These are phyloP conservation scores for Euphorbia pulcherrima DNA, from an alignment of 345 rosid genomes.

Conservation along the genomic window DNA sequence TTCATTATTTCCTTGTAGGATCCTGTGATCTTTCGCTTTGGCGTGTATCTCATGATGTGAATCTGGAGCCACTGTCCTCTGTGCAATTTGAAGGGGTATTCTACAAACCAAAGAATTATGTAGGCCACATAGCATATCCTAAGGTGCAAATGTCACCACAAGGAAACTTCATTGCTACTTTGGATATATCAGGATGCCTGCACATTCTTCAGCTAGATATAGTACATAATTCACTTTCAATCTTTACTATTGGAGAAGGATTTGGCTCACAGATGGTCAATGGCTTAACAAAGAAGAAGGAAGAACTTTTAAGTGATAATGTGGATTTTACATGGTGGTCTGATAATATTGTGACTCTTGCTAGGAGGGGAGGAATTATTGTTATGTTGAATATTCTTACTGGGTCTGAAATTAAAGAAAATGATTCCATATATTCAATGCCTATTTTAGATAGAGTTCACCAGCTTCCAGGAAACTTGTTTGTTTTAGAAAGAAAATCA, in stretches of 20 bases:
- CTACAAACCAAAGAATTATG: slow-evolving; percentile 33
- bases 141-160: slow-evolving; percentile 79
- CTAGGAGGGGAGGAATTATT: slow-evolving; percentile 48
- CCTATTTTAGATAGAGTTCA: slow-evolving; percentile 65
- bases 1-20: slow-evolving; percentile 42
- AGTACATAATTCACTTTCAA: slow-evolving; percentile 36
- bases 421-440: slow-evolving; percentile 46
- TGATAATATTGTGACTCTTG: slow-evolving; percentile 57
- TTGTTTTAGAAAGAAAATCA: slow-evolving; percentile 57
- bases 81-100: slow-evolving; percentile 64
- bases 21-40: slow-evolving; percentile 62
- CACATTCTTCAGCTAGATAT: slow-evolving; percentile 58
- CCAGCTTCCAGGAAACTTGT: slow-evolving; percentile 49
- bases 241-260: slow-evolving; percentile 28
- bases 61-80: slow-evolving; percentile 49
- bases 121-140: slow-evolving; percentile 48
- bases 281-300: slow-evolving; percentile 17
- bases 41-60: slow-evolving; percentile 44
- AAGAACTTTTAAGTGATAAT: slow-evolving; percentile 40
- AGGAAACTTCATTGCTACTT: slow-evolving; percentile 58
- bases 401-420: slow-evolving; percentile 50
- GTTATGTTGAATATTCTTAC: slow-evolving; percentile 52
- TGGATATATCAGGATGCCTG: slow-evolving; percentile 63
- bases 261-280: slow-evolving; percentile 30
- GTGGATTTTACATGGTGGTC: slow-evolving; percentile 96